phyloP scores from a whole-genome alignment of 2,329 filamentous ascomycete genomes.

The Macroventuria anomochaeta region DNA sequence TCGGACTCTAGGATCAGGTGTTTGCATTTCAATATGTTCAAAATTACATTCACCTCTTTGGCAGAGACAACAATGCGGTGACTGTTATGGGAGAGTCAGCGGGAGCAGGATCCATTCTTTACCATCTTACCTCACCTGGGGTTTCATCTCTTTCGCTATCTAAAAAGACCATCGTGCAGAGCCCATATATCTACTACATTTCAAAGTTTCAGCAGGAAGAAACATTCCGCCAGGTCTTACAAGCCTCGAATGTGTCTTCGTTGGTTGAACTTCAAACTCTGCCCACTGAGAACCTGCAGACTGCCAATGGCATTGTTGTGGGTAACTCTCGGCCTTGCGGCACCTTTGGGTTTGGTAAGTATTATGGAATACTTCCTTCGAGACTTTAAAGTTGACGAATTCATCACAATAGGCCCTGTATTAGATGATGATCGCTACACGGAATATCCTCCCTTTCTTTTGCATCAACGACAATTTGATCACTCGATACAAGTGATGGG shows the following conservation, averaged over 20 bases:
- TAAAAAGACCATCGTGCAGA: neutral
- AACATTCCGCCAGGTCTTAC: neutral
- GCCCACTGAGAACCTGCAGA: neutral
- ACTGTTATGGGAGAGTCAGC: neutral
- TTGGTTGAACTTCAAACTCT: neutral
- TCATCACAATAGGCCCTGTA: no score
- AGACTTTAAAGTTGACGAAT: no score
- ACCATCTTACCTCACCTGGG: neutral
- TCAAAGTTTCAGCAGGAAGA: neutral
- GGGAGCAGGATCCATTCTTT: neutral
- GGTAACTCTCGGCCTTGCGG: neutral
- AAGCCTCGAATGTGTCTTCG: neutral
- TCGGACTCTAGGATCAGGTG: neutral
- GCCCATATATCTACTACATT: neutral
- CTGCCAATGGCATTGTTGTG: neutral
- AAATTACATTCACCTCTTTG: neutral
- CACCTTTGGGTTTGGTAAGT: neutral
- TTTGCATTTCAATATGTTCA: neutral
- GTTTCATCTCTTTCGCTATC: neutral
- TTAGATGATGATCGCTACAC: no score
- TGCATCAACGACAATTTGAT: no score
- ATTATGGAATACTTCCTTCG: no score
- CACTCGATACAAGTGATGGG: no score
- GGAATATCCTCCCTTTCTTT: neutral
- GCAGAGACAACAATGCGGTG: neutral